phyloP scores from a whole-genome alignment of 2,329 filamentous ascomycete species.

The Monosporascus sp. region DNA sequence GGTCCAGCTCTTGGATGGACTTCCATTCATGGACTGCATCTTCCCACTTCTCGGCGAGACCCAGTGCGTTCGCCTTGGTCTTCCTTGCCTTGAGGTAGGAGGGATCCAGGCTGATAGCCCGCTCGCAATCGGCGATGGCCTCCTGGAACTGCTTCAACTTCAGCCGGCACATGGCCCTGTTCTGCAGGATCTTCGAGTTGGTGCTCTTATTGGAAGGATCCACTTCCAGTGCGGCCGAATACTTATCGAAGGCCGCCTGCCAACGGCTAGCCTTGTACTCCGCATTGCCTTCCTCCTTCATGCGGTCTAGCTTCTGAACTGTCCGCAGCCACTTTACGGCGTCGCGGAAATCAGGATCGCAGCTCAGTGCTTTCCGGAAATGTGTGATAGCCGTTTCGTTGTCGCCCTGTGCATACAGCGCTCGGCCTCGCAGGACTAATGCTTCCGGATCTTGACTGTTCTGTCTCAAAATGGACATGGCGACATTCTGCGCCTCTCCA shows the following conservation, averaged over 20 bases:
- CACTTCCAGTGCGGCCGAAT: slow-evolving; percentile 74
- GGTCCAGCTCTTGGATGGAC: slow-evolving; percentile 74
- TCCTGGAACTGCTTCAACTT: slow-evolving; percentile 78
- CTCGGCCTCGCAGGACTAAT: slow-evolving; percentile 79
- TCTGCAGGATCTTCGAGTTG: slow-evolving; percentile 92
- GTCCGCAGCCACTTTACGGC: slow-evolving; percentile 84
- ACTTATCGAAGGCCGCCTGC: slow-evolving; percentile 77
- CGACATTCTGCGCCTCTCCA: slow-evolving; percentile 87
- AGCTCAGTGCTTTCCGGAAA: slow-evolving; percentile 81
- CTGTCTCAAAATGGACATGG: slow-evolving; percentile 76
- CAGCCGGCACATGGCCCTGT: slow-evolving; percentile 79
- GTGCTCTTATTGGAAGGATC: slow-evolving; percentile 86
- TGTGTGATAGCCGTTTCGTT: slow-evolving; percentile 92
- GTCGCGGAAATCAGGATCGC: slow-evolving; percentile 86
- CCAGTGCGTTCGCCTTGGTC: slow-evolving; percentile 86
- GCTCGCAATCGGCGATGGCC: slow-evolving; percentile 81
- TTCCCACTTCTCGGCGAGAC: slow-evolving; percentile 84
- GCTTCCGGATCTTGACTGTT: slow-evolving; percentile 94
- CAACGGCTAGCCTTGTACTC: slow-evolving; percentile 84
- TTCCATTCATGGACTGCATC: slow-evolving; percentile 88
- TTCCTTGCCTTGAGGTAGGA: slow-evolving; percentile 86
- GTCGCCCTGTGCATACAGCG: slow-evolving; percentile 86
- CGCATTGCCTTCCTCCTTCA: slow-evolving; percentile 88
- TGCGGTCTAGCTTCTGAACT: slow-evolving; percentile 86
- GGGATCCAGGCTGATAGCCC: slow-evolving; percentile 76